Percentiles rank a stretch among this genome's conserved stretches.
Evolutionary conservation across 2,329 filamentous ascomycete species (phyloP).

Genomic region (Falciphora oryzae): DNA sequence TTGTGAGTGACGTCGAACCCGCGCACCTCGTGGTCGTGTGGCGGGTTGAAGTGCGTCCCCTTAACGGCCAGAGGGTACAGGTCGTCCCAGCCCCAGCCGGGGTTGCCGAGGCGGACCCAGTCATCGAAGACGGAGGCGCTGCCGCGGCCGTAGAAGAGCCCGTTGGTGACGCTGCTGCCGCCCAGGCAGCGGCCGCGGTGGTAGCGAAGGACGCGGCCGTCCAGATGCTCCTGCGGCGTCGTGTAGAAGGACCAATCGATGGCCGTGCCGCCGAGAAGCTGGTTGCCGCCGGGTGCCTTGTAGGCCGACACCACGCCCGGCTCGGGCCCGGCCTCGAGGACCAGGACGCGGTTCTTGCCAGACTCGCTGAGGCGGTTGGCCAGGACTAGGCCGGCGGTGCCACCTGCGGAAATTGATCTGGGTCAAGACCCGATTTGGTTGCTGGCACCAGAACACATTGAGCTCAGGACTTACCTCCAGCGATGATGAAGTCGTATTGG

Average conservation of each 20-base stretch:
- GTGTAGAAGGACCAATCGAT: conserved; percentile 22
- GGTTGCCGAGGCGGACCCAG: conserved; percentile 26
- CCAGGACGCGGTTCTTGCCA: conserved; percentile 19
- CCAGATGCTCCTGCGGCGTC: conserved; percentile 17
- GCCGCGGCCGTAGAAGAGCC: conserved; percentile 26
- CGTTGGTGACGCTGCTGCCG: conserved; percentile 27
- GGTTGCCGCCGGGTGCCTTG: conserved; percentile 20
- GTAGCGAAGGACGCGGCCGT: conserved; percentile 26
- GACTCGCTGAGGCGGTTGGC: conserved; percentile 21
- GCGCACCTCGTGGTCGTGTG: conserved; percentile 13
- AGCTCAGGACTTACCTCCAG: neutral
- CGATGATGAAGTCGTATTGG: conserved; percentile 9
- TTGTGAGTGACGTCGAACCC: conserved; percentile 22
- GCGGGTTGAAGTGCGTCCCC: conserved; percentile 22
- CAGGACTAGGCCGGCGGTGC: conserved; percentile 22
- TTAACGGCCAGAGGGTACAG: conserved; percentile 20
- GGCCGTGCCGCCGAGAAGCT: conserved; percentile 19
- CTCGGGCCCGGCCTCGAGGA: conserved; percentile 20
- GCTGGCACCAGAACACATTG: neutral
- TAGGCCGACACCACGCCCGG: conserved; percentile 20
- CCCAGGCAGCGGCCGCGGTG: conserved; percentile 25
- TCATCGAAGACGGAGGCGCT: conserved; percentile 25
- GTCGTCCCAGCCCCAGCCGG: conserved; percentile 26
- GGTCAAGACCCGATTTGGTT: neutral
- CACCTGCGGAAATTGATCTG: conserved; percentile 10